phyloP scores from a whole-genome alignment of 202 grass and related monocot genomes.

The Panicum virgatum region DNA sequence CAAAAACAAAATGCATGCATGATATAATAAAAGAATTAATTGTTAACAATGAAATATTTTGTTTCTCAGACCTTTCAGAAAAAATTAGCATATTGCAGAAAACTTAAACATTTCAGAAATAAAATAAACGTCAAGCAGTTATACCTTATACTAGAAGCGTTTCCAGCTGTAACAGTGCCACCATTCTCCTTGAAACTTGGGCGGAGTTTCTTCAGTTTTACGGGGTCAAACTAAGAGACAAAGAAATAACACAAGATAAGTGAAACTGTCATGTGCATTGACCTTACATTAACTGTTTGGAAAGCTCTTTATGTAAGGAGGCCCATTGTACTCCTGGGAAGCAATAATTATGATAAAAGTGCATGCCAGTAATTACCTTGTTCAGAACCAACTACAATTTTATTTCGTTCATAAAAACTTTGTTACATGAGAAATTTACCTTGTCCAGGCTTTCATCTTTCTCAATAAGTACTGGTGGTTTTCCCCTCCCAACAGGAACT shows the following conservation, averaged over 20 bases:
- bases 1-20: not conserved
- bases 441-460: conserved; percentile 89
- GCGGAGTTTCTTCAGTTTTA: conserved; percentile 84
- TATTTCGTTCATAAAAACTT: not conserved
- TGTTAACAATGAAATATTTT: not conserved
- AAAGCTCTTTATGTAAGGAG: not conserved
- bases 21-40: not conserved
- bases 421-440: conserved; percentile 44
- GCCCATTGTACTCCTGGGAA: not conserved
- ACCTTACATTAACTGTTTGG: not conserved
- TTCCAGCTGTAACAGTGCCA: conserved; percentile 91
- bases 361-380: too few species aligned
- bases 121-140: conserved; percentile 10
- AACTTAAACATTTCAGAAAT: not conserved
- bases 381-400: not conserved
- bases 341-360: not conserved
- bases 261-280: not conserved
- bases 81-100: conserved; percentile 13
- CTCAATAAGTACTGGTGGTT: conserved; percentile 58
- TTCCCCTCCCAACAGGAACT: conserved; percentile 92
- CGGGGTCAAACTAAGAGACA: conserved; percentile 79
- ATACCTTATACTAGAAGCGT: conserved; percentile 96
- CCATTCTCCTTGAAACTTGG: conserved; percentile 92
- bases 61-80: not conserved
- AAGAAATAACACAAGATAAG: not conserved